These are phyloP conservation scores for Blastobotrys indianensis DNA, from an alignment of 1,139 yeast genomes.

Conservation along the genomic window DNA sequence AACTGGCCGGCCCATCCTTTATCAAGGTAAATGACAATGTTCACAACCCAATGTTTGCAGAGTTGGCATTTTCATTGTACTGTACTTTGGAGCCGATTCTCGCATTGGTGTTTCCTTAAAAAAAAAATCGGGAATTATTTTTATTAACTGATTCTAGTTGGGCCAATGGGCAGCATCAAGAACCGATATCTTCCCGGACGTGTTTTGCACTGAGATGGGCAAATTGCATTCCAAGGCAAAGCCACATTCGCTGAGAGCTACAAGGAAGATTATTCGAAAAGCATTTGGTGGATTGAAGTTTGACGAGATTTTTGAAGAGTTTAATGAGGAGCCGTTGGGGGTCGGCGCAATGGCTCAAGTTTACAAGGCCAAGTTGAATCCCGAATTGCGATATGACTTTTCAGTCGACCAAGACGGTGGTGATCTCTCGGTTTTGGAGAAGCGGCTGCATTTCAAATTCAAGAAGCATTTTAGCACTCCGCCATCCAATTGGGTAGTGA, in stretches of 20 bases:
- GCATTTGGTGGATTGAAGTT: constrained; percentile 57
- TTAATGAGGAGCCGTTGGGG: constrained; percentile 71
- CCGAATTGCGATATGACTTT: constrained; percentile 11
- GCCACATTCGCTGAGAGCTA: constrained; percentile 60
- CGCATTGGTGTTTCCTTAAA: constrained; percentile 5
- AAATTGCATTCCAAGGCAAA: constrained; percentile 77
- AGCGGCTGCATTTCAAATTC: not conserved
- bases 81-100: not conserved
- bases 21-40: constrained; percentile 45
- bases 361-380: constrained; percentile 58
- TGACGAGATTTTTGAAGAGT: constrained; percentile 78
- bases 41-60: too few species aligned
- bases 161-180: constrained; percentile 99
- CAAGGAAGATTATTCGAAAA: constrained; percentile 51
- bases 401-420: not conserved
- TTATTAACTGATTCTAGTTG: constrained; percentile 32
- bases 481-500: constrained; percentile 64
- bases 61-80: too few species aligned
- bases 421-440: not conserved
- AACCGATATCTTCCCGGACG: constrained; percentile 82
- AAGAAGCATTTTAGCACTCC: constrained; percentile 6
- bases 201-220: constrained; percentile 71
- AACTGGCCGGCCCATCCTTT: constrained; percentile 88
- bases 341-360: constrained; percentile 99
- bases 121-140: not conserved